phyloP scores from a whole-genome alignment of 306 rosid species.

The Quercus variabilis region DNA sequence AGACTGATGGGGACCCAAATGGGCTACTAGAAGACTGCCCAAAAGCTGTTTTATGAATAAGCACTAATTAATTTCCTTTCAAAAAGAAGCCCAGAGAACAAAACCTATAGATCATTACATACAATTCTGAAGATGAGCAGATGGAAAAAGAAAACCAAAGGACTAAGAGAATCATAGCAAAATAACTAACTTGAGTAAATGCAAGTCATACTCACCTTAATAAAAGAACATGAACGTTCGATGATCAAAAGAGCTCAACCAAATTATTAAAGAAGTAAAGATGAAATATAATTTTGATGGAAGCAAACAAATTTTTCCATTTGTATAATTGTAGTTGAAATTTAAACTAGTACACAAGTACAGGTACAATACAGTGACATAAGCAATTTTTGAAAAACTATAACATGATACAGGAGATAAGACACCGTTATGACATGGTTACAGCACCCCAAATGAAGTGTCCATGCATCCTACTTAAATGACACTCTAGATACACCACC shows the following conservation, averaged over 20 bases:
- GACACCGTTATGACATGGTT: too few species aligned
- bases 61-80: not conserved
- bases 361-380: too few species aligned
- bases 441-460: too few species aligned
- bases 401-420: too few species aligned
- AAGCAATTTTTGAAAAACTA: too few species aligned
- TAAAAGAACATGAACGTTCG: not conserved
- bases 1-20: slow-evolving; percentile 72
- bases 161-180: not conserved
- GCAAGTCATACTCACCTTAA: not conserved
- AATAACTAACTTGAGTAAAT: not conserved
- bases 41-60: slow-evolving; percentile 58
- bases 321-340: not conserved
- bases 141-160: not conserved
- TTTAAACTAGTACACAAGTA: not conserved
- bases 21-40: slow-evolving; percentile 87
- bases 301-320: not conserved
- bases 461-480: not conserved
- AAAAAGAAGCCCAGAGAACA: slow-evolving; percentile 1
- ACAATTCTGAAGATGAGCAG: not conserved
- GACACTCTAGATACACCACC: not conserved
- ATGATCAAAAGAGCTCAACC: not conserved
- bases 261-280: not conserved
- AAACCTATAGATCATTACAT: not conserved
- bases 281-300: not conserved